Conservation (phyloP, 331 rosid genomes). For the Spiraea crenata region DNA sequence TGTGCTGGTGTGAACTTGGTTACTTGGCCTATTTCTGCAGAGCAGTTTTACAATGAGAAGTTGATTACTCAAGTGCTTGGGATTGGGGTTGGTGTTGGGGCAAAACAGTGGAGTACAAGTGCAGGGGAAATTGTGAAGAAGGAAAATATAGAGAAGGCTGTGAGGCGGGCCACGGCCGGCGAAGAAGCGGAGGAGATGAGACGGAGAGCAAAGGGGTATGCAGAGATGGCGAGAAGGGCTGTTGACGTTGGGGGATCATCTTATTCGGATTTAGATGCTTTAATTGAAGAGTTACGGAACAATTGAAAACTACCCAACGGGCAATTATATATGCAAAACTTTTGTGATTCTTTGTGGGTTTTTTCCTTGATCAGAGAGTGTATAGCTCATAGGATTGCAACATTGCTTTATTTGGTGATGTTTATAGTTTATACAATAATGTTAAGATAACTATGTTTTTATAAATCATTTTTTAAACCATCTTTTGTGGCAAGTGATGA, state of each 20-base stretch:
- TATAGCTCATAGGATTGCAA: too few species aligned
- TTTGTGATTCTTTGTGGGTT: too few species aligned
- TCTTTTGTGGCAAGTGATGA: too few species aligned
- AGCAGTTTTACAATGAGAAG: slow-evolving; percentile 63
- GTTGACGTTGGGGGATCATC: slow-evolving; percentile 50
- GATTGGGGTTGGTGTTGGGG: slow-evolving; percentile 52
- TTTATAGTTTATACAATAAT: too few species aligned
- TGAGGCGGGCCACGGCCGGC: slow-evolving; percentile 39
- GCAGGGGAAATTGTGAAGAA: slow-evolving; percentile 35
- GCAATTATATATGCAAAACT: too few species aligned
- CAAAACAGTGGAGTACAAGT: slow-evolving; percentile 13
- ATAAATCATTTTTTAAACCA: too few species aligned
- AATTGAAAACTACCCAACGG: too few species aligned
- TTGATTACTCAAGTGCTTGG: slow-evolving; percentile 41
- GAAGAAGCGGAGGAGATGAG: slow-evolving; percentile 47
- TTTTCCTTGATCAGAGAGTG: too few species aligned
- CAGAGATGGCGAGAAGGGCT: slow-evolving; percentile 28
- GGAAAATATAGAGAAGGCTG: slow-evolving; percentile 40
- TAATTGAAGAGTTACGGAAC: slow-evolving; percentile 32
- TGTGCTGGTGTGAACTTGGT: slow-evolving; percentile 46
- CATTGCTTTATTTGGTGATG: too few species aligned
- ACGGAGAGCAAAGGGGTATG: slow-evolving; percentile 19
- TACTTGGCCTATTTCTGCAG: slow-evolving; percentile 48
- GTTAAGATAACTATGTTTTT: too few species aligned
- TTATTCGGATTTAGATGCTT: slow-evolving; percentile 18